A percentile compares a stretch with the other conserved stretches of the same genome.
These are phyloP conservation scores for Aspergillus proliferans DNA, from an alignment of 2,329 filamentous ascomycete species.

Conservation along the genomic window DNA sequence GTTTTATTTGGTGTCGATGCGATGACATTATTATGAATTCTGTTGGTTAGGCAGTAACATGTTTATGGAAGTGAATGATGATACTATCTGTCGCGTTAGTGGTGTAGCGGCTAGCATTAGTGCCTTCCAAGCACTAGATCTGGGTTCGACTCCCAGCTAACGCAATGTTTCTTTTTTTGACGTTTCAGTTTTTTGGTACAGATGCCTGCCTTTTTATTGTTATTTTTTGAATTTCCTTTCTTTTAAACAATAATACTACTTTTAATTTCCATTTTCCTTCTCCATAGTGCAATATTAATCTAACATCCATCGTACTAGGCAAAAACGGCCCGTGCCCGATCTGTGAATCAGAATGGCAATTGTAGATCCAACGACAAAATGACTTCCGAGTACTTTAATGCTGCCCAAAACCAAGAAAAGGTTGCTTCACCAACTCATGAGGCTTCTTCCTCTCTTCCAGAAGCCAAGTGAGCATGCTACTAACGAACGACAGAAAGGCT, in stretches of 20 bases:
- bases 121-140: not conserved
- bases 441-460: constrained; percentile 22
- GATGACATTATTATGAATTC: too few relatives aligned
- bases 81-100: not conserved
- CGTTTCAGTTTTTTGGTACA: not conserved
- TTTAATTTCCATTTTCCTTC: too few relatives aligned
- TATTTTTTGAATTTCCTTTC: too few relatives aligned
- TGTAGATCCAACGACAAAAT: too few relatives aligned
- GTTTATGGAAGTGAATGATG: not conserved
- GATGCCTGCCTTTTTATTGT: not conserved
- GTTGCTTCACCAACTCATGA: constrained; percentile 22
- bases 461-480: constrained; percentile 27
- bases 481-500: constrained; percentile 24
- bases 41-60: too few relatives aligned
- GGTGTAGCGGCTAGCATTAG: not conserved
- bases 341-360: too few relatives aligned
- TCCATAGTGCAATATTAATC: too few relatives aligned
- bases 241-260: too few relatives aligned
- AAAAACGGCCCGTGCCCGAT: too few relatives aligned
- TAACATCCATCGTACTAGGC: too few relatives aligned
- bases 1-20: too few relatives aligned
- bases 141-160: not conserved
- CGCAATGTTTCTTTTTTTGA: not conserved
- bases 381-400: too few relatives aligned
- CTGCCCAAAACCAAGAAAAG: constrained; percentile 13